Evolutionary conservation across 202 grass and related monocot genomes (phyloP), one percentile per base, ranked within the genome.

Genomic region (Elaeis oleifera): DNA sequence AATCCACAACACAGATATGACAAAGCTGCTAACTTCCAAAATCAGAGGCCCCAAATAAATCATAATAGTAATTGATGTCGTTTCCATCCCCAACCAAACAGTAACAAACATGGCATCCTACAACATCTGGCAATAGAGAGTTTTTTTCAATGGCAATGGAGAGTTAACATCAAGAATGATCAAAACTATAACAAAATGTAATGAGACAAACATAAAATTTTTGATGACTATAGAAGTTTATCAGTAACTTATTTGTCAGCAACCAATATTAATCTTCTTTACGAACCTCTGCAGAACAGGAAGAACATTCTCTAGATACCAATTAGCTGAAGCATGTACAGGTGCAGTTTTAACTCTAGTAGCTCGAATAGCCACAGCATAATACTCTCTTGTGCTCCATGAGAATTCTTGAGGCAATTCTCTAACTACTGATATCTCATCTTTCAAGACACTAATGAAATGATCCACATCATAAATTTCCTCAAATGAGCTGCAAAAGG

Each of bases 351-450:
- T 97, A 57, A 97, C 76, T 79, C 92, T 81, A 65, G 87, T 97
- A 67, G 70, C 77, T 65, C 84, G 81, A 63, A 96, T 80, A 50
- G 79, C 87, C 36, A 84, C 63, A 51, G 82, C 82, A 71, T 97
- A 97, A 62, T 91, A 91, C 57, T 97, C 92, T 79, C 92, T 89
- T 17, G 84, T 97, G 69, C 92, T 97, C 92, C 92, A 97, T 17
- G 74, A 86, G 76, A 70, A 91, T 71, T 86, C 77, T 76, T 97
- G 85, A 51, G 84, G 88, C 52, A 71, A 68, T 21, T 36, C 59
- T 80, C 83, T 81, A 54, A 80, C 68, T 67, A 97, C 74, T 65
- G 76, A 67, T 74, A 97, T 74, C 18, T 97, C 92, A 53, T 68
- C 65, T 89, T 84, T 89, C 39, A 97, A 65, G 31, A 67, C 52